A percentile compares a stretch with the other conserved stretches of the same genome.
Evolutionary conservation across 805 yeast genomes (phyloP).

Genomic region (Cyberlindnera suaveolens): DNA sequence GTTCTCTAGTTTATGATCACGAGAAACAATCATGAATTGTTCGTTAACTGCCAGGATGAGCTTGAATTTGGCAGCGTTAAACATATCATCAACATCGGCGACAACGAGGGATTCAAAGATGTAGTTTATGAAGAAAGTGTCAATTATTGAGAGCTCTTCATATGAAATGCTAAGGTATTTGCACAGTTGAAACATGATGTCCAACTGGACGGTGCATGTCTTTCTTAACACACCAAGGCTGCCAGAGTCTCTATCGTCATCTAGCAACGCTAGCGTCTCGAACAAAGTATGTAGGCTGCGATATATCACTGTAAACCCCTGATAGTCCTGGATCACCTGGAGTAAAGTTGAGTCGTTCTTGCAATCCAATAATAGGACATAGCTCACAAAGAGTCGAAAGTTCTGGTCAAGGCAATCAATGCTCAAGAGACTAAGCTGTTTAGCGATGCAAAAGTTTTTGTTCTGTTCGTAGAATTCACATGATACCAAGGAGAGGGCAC

Average conservation of each 20-base stretch:
- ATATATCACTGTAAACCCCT: slow-evolving; percentile 44
- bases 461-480: slow-evolving; percentile 32
- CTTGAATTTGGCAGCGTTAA: slow-evolving; percentile 63
- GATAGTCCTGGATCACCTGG: slow-evolving; percentile 42
- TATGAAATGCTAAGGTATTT: slow-evolving; percentile 39
- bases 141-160: slow-evolving; percentile 36
- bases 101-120: slow-evolving; percentile 41
- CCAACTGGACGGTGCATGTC: slow-evolving; percentile 39
- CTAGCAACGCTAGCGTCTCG: slow-evolving; percentile 10
- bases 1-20: slow-evolving; percentile 28
- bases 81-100: slow-evolving; percentile 44
- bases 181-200: slow-evolving; percentile 50
- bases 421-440: slow-evolving; percentile 40
- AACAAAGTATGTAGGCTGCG: slow-evolving; percentile 31
- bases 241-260: slow-evolving; percentile 25
- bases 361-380: slow-evolving; percentile 39
- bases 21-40: slow-evolving; percentile 68
- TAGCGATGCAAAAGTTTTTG: slow-evolving; percentile 41
- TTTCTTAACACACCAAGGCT: slow-evolving; percentile 30
- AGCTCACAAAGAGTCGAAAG: slow-evolving; percentile 36
- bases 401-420: slow-evolving; percentile 29
- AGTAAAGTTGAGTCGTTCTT: slow-evolving; percentile 36
- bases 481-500: slow-evolving; percentile 28
- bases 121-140: slow-evolving; percentile 39
- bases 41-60: slow-evolving; percentile 74